Conservation (phyloP, 441 rosid species). For the Adansonia madagascariensis region DNA sequence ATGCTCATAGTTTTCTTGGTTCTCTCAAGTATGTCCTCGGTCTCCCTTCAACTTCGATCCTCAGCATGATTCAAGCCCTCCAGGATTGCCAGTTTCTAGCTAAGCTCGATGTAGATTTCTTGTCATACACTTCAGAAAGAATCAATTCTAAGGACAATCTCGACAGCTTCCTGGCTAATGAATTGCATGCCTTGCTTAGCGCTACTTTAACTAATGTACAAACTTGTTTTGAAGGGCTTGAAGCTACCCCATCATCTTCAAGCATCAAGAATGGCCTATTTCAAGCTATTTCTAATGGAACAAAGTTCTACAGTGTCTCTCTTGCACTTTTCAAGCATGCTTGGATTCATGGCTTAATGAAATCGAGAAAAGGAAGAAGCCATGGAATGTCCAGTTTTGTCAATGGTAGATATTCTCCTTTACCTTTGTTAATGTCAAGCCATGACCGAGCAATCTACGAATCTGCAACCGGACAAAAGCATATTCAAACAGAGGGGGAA, state of each 20-base stretch:
- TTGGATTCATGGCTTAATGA: slow-evolving; percentile 33
- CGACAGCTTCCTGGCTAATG: slow-evolving; percentile 32
- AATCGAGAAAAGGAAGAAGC: slow-evolving; percentile 17
- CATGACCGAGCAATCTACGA: slow-evolving; percentile 27
- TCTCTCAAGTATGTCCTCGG: slow-evolving; percentile 23
- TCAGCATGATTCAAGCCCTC: slow-evolving; percentile 37
- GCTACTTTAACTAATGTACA: slow-evolving; percentile 63
- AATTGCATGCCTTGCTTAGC: slow-evolving; percentile 51
- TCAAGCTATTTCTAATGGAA: slow-evolving; percentile 35
- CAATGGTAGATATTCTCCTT: slow-evolving; percentile 13
- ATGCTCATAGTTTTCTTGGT: slow-evolving; percentile 31
- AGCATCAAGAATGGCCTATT: slow-evolving; percentile 19
- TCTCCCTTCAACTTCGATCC: slow-evolving; percentile 20
- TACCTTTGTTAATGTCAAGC: slow-evolving; percentile 25
- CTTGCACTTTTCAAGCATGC: slow-evolving; percentile 51
- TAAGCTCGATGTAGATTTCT: slow-evolving; percentile 40
- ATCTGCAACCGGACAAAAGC: slow-evolving; percentile 27
- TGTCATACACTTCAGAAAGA: slow-evolving; percentile 33
- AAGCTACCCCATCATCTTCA: slow-evolving; percentile 14
- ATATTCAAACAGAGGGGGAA: slow-evolving; percentile 12
- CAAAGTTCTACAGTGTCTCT: slow-evolving; percentile 45
- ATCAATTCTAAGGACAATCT: slow-evolving; percentile 31
- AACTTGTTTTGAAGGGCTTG: slow-evolving; percentile 56
- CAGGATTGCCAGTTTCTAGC: slow-evolving; percentile 51
- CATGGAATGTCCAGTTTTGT: slow-evolving; percentile 18